Conservation (phyloP, 2,329 filamentous ascomycete genomes). For the Rhynchosporium agropyri region DNA sequence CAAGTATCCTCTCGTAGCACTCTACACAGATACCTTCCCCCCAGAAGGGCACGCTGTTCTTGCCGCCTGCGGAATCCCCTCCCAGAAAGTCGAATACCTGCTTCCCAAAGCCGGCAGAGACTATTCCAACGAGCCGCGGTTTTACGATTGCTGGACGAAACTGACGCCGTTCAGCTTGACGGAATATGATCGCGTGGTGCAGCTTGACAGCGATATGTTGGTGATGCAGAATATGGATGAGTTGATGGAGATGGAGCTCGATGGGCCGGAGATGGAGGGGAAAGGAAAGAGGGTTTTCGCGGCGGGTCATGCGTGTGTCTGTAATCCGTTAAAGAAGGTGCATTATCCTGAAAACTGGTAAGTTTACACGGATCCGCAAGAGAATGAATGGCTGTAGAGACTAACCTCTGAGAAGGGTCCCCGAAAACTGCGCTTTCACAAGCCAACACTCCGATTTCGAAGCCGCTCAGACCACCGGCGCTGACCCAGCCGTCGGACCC, state of each 20-base stretch:
- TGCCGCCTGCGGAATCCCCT: conserved; percentile 67
- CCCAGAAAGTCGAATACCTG: conserved; percentile 72
- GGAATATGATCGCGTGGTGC: conserved; percentile 78
- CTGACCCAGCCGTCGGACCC: conserved; percentile 50
- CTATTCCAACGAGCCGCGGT: conserved; percentile 77
- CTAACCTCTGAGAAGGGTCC: conserved; percentile 43
- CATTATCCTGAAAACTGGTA: conserved; percentile 80
- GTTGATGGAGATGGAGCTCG: conserved; percentile 80
- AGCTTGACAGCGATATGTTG: conserved; percentile 89
- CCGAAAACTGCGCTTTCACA: conserved; percentile 61
- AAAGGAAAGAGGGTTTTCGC: conserved; percentile 70
- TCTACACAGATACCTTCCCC: conserved; percentile 81
- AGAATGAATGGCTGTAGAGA: background rate
- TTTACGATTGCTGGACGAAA: conserved; percentile 91
- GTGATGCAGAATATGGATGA: conserved; percentile 86
- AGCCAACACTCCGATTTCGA: conserved; percentile 53
- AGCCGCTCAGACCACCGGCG: conserved; percentile 50
- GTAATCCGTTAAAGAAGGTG: conserved; percentile 76
- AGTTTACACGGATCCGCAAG: conserved; percentile 26
- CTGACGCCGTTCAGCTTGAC: conserved; percentile 75
- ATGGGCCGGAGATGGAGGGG: conserved; percentile 55
- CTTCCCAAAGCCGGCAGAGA: conserved; percentile 66
- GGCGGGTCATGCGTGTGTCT: conserved; percentile 81
- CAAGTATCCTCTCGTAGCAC: conserved; percentile 76
- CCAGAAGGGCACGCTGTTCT: conserved; percentile 69